These are phyloP conservation scores for Rostrohypoxylon terebratum DNA, from an alignment of 495 filamentous ascomycete species.

Conservation along the genomic window DNA sequence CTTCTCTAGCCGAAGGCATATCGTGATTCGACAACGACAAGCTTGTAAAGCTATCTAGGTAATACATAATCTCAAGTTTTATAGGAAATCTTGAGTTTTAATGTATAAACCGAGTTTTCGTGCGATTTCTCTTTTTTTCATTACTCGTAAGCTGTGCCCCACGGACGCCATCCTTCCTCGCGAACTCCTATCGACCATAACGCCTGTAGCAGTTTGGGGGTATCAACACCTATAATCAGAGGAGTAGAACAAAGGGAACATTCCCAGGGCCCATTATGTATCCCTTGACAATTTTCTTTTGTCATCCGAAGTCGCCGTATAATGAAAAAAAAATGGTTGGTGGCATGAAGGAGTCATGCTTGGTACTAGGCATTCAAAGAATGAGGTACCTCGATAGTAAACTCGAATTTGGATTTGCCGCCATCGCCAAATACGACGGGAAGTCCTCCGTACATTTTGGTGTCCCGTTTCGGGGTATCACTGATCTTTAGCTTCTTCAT, in stretches of 20 bases:
- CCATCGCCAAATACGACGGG: conserved; percentile 46
- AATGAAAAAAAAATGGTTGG: neutral
- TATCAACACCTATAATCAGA: conserved; percentile 38
- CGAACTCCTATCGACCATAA: conserved; percentile 28
- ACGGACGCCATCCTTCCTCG: conserved; percentile 3
- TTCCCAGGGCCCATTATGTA: conserved; percentile 11
- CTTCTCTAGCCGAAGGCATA: neutral
- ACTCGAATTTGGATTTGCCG: conserved; percentile 44
- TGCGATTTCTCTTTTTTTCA: conserved; percentile 22
- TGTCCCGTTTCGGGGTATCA: neutral
- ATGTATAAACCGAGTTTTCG: conserved; percentile 3
- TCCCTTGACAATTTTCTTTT: neutral
- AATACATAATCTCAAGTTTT: neutral
- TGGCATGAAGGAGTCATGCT: neutral
- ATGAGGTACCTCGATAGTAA: conserved; percentile 31
- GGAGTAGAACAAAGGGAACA: conserved; percentile 16
- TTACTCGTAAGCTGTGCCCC: conserved; percentile 33
- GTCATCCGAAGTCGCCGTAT: neutral
- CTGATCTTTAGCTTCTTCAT: conserved; percentile 11
- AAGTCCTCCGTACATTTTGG: conserved; percentile 16
- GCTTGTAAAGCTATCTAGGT: neutral
- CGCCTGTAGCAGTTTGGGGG: conserved; percentile 41
- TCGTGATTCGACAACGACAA: neutral
- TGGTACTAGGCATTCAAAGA: conserved; percentile 2
- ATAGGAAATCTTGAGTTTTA: neutral